These are phyloP conservation scores for Rhizopus arrhizus DNA, from an alignment of 371 early-diverging fungal species.

Conservation along the genomic window DNA sequence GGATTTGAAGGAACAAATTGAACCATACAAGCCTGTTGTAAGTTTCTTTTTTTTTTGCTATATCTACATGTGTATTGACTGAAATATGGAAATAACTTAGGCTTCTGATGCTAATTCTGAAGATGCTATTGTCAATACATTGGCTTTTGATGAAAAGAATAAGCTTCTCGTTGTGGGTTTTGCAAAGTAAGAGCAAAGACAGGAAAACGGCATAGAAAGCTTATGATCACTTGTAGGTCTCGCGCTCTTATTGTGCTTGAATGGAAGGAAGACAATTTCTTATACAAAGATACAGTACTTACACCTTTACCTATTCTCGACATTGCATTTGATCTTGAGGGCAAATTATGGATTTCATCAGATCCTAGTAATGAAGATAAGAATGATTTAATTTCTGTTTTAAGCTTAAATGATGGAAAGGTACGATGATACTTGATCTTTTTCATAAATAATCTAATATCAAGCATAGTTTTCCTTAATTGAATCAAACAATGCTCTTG, in stretches of 20 bases:
- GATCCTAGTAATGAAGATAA: slow-evolving; percentile 24
- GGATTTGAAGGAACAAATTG: slow-evolving; percentile 46
- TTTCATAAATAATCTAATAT: neutral
- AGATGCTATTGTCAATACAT: slow-evolving; percentile 38
- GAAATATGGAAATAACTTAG: slow-evolving; percentile 6
- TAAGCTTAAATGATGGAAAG: slow-evolving; percentile 18
- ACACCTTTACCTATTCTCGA: slow-evolving; percentile 34
- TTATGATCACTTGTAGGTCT: slow-evolving; percentile 16
- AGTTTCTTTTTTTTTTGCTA: neutral
- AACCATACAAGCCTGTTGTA: slow-evolving; percentile 47
- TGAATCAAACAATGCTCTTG: slow-evolving; percentile 23
- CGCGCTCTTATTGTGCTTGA: slow-evolving; percentile 38
- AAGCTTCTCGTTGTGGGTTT: slow-evolving; percentile 38
- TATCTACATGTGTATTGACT: neutral
- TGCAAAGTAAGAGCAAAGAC: slow-evolving; percentile 34
- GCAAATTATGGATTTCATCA: slow-evolving; percentile 38
- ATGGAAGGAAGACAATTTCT: slow-evolving; percentile 32
- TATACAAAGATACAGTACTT: slow-evolving; percentile 34
- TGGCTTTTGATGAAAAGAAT: slow-evolving; percentile 26
- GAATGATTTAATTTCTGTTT: slow-evolving; percentile 23
- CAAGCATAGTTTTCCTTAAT: slow-evolving; percentile 24
- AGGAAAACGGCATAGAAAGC: neutral
- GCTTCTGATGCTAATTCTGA: slow-evolving; percentile 47
- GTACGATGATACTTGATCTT: neutral
- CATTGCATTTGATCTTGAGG: slow-evolving; percentile 33